Evolutionary conservation across 1,284 basidiomycete species (phyloP), one percentile per base, ranked within the genome.

Genomic region (Leccinum subspadiceum): DNA sequence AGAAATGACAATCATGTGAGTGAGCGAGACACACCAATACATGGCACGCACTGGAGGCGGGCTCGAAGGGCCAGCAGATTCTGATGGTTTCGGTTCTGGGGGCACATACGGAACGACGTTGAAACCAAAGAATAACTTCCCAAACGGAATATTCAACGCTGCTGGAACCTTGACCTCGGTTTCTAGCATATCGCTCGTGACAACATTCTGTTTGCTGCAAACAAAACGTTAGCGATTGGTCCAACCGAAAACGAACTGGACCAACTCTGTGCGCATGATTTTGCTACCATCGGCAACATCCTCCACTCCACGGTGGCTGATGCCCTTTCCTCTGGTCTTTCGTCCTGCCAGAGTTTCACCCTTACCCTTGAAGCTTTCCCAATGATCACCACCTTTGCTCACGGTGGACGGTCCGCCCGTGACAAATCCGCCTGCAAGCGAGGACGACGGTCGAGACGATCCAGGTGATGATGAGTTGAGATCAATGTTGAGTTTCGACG

Each of bases 401-500:
- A 91, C 80, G 12, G 77, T 67, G 1, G 81, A 76, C 13, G 73
- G 70, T 17, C 81, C 80, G 1, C 81, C 70, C 1, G 83, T 81
- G 2, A 83, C 77, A 65, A 90, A 89, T 12, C 83, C 85, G 39
- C 87, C 89, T 56, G 82, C 81, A 67, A 89, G 75, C 6, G 90
- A 83, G 2, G 92, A 94, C 0, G 83, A 84, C 2, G 94, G 92
- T 17, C 93, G 80, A 26, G 91, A 93, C 1, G 90, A 92, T 12
- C 89, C 89, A 3, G 86, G 89, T 13, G 91, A 92, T 9, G 90
- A 87, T 1, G 87, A 89, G 64, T 88, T 87, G 24, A 95, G 77
- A 71, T 99, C 94, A 63, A 99, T 98, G 73, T 95, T 95, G 59
- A 98, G 84, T 77, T 98, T 98, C 56, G 92, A 92, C 0, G 96